A percentile compares a stretch with the other conserved stretches of the same genome.
These are phyloP conservation scores for Lagenidium sp. DNA, from an alignment of 352 stramenopile species.

Conservation along the genomic window DNA sequence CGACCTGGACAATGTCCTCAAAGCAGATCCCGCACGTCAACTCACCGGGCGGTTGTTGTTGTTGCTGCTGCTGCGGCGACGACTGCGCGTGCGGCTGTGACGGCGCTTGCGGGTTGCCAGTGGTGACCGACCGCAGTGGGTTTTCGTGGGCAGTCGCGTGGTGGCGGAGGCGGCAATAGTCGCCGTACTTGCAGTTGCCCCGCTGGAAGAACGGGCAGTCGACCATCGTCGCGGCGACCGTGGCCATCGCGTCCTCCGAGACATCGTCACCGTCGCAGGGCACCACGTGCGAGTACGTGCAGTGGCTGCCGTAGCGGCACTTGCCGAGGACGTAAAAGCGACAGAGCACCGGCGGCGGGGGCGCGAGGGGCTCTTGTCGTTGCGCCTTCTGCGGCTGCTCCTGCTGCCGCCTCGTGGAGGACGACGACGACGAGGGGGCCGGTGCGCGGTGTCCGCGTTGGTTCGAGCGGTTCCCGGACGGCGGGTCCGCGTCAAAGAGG, in stretches of 20 bases:
- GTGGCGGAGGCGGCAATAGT: slow-evolving; percentile 56
- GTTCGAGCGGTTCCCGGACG: not conserved
- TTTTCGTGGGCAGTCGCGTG: no score
- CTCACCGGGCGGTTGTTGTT: slow-evolving; percentile 28
- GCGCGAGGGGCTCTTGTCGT: slow-evolving; percentile 2
- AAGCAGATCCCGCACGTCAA: slow-evolving; percentile 79
- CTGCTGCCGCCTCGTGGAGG: slow-evolving; percentile 3
- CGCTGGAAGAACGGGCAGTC: slow-evolving; percentile 70
- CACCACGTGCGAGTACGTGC: slow-evolving; percentile 60
- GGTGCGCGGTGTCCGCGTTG: not conserved
- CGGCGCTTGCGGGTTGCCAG: slow-evolving; percentile 3
- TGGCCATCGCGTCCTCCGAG: slow-evolving; percentile 25
- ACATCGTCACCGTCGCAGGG: slow-evolving; percentile 17
- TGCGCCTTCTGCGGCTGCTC: not conserved
- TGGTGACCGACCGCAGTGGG: not conserved
- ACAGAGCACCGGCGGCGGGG: slow-evolving; percentile 32
- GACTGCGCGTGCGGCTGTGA: not conserved
- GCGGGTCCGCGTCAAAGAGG: not conserved
- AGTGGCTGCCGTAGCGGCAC: slow-evolving; percentile 59
- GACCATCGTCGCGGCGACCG: slow-evolving; percentile 41
- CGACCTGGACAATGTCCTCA: slow-evolving; percentile 65
- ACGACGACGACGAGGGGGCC: not conserved
- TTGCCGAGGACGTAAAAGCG: slow-evolving; percentile 77
- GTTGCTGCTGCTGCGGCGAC: not conserved
- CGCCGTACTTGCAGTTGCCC: slow-evolving; percentile 69